Evolutionary conservation across 768 basidiomycete species (phyloP), one percentile per base, ranked within the genome.

Genomic region (Lactifluus rugatus): DNA sequence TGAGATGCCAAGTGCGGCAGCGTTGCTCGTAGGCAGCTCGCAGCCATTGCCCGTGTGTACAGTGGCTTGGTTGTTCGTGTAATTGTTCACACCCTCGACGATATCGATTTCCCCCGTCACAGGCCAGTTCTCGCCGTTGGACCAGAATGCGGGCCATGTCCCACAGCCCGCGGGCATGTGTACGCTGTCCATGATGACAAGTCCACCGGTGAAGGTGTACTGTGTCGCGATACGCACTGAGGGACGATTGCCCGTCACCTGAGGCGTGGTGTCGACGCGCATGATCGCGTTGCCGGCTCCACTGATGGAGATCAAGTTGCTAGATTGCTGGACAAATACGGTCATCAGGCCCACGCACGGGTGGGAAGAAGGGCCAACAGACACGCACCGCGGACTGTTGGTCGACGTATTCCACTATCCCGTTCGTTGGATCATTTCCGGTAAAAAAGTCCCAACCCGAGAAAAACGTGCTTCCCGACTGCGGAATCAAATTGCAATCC

Each of bases 121-220:
- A 7, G 84, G 84, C 84, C 84, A 86, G 60, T 79, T 78, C 5
- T 80, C 82, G 45, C 83, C 76, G 57, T 71, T 68, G 26, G 67
- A 70, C 72, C 72, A 73, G 62, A 73, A 73, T 11, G 72, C 72
- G 41, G 89, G 89, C 91, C 90, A 93, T 25, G 84, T 84, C 37
- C 84, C 92, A 70, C 92, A 94, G 14, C 92, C 93, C 0, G 84
- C 83, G 8, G 92, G 92, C 85, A 93, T 91, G 69, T 95, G 92
- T 25, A 83, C 76, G 25, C 89, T 80, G 70, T 94, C 91, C 77
- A 93, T 78, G 47, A 93, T 75, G 61, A 93, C 76, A 36, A 96
- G 75, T 37, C 79, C 84, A 8, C 81, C 81, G 34, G 79, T 86
- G 66, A 81, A 87, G 2, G 73, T 70, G 52, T 73, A 69, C 28